phyloP scores from a whole-genome alignment of 83 land plant genomes.

The Picea abies region DNA sequence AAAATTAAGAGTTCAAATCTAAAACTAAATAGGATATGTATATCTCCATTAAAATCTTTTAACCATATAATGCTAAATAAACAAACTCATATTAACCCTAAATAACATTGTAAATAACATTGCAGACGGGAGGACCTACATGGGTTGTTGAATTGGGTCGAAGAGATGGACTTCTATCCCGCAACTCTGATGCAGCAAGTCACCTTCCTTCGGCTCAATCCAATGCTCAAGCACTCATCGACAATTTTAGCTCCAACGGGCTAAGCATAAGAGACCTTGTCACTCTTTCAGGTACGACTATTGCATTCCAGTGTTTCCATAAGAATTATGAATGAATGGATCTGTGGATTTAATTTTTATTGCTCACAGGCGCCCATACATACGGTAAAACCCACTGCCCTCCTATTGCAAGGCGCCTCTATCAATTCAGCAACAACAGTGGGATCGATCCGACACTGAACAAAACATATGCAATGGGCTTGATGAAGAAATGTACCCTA shows the following conservation, averaged over 20 bases:
- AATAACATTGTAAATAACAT: no score
- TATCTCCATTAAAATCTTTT: no score
- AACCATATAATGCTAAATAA: not conserved
- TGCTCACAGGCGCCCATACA: conserved; percentile 31
- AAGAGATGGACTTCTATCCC: conserved; percentile 28
- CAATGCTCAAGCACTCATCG: conserved; percentile 21
- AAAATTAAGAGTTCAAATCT: no score
- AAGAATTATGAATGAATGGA: not conserved
- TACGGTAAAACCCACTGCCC: conserved; percentile 31
- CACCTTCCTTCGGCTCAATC: conserved; percentile 26
- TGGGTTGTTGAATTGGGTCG: conserved; percentile 42
- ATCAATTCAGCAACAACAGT: conserved; percentile 11
- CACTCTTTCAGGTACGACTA: conserved; percentile 30
- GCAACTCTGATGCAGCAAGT: conserved; percentile 7
- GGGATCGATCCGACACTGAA: conserved; percentile 39
- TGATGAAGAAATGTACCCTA: conserved; percentile 17
- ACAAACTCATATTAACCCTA: not conserved
- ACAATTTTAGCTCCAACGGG: conserved; percentile 21
- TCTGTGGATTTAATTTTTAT: not conserved
- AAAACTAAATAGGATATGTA: no score
- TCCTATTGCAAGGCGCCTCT: conserved; percentile 22
- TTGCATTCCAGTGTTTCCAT: no score
- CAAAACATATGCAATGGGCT: conserved; percentile 20
- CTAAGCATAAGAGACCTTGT: conserved; percentile 29
- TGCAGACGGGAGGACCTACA: conserved; percentile 32